phyloP scores from a whole-genome alignment of 2,329 filamentous ascomycete genomes.

The Microascus cirrosus region DNA sequence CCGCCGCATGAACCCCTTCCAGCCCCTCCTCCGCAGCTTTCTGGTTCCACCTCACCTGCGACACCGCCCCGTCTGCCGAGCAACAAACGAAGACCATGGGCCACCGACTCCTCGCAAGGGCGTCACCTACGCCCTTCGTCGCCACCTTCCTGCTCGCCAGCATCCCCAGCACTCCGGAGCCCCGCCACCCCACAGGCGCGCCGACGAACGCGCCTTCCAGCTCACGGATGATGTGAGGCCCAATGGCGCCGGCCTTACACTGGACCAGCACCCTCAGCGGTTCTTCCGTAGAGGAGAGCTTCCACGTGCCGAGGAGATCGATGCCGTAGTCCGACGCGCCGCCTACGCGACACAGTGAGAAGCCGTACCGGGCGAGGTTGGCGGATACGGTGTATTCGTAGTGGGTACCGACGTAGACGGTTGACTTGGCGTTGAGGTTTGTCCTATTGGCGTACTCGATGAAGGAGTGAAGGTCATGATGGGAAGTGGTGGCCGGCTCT shows the following conservation, averaged over 20 bases:
- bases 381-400: constrained; percentile 62
- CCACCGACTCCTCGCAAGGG: constrained; percentile 53
- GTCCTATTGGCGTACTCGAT: constrained; percentile 48
- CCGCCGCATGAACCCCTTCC: constrained; percentile 42
- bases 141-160: constrained; percentile 59
- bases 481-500: constrained; percentile 23
- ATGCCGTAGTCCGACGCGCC: constrained; percentile 59
- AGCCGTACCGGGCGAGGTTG: constrained; percentile 47
- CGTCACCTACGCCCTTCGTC: constrained; percentile 68
- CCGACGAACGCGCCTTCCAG: constrained; percentile 68
- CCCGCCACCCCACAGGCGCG: constrained; percentile 63
- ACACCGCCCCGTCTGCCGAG: constrained; percentile 41
- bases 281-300: constrained; percentile 28
- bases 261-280: constrained; percentile 44
- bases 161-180: constrained; percentile 54
- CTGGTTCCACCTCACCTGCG: constrained; percentile 65
- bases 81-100: constrained; percentile 65
- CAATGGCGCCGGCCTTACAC: constrained; percentile 53
- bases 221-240: constrained; percentile 58
- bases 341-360: constrained; percentile 55
- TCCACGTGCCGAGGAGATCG: constrained; percentile 64
- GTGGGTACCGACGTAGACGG: constrained; percentile 59
- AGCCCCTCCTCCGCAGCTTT: constrained; percentile 51
- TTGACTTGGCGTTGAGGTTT: constrained; percentile 41
- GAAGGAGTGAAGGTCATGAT: constrained; percentile 55